Base-by-base conservation (phyloP, 768 basidiomycete genomes). In the Lentinula guzmanii region DNA sequence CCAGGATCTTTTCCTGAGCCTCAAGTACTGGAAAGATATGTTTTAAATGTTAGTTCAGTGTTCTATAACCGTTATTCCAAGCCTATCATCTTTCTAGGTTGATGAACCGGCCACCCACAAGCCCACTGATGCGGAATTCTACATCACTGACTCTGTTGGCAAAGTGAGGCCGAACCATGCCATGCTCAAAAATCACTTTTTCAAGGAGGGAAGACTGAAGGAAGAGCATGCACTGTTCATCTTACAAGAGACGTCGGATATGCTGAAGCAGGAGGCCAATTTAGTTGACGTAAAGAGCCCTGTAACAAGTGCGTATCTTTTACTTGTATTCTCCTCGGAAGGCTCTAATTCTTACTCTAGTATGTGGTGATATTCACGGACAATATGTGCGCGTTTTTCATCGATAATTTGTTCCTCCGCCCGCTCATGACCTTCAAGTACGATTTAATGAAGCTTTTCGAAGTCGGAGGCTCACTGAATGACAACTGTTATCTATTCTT, bases 381-480 rank as follows among this genome's bases (percentile, higher is more conserved):
- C 95, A 98, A 89, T 98, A 93, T 74, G 95, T 95, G 77, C 70
- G 72, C 45, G 65, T 43, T 56, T 31, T 45, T 13, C 5, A 21
- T 67, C 62, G 24, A 43, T 18, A 35, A 24, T 15, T 63, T 35
- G 11, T 16, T 52, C 39, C 10, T 55, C 46, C 16, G n/a, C 9
- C 24, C 10, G 18, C 21, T 28, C 55, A 37, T 18, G 31, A 37
- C 35, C 58, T 37, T 28, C 8, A 16, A 98, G 94, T 98, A 95
- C 72, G 96, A 98, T 75, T 80, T 98, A 62, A 96, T 98, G 93
- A 97, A 98, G 75, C 81, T 98, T 43, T 95, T 98, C 67, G 95
- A 97, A 68, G 89, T 98, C 35, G 96, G 96, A 34, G 96, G 96
- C 2, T 85, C 84, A 64, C 80, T 94, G 52, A 72, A 76, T 15